Conservation (phyloP, 169 alveolate genomes). For the Plasmodium chabaudi region DNA sequence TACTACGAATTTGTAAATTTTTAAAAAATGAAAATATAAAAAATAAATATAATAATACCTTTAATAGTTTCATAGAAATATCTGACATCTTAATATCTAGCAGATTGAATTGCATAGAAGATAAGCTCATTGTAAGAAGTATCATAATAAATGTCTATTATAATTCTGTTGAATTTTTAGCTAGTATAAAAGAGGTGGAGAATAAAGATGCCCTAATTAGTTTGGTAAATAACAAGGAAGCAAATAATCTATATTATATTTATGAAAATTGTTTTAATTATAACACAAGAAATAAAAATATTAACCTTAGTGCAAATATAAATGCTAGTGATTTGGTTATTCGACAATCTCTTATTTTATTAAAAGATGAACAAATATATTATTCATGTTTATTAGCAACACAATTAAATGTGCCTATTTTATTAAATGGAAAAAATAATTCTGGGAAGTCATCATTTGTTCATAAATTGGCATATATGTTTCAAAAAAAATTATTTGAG, state of each 20-base stretch:
- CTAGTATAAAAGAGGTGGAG: background rate
- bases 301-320: background rate
- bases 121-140: conserved; percentile 34
- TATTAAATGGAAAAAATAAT: conserved; percentile 77
- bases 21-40: background rate
- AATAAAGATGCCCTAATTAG: conserved; percentile 15
- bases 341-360: conserved; percentile 20
- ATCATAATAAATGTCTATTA: conserved; percentile 27
- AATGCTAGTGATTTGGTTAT: background rate
- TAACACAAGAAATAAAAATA: background rate
- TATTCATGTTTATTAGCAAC: conserved; percentile 59
- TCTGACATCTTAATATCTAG: conserved; percentile 61
- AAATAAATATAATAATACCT: background rate
- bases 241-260: background rate
- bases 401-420: conserved; percentile 75
- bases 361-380: conserved; percentile 57
- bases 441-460: conserved; percentile 80
- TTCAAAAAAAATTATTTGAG: conserved; percentile 77
- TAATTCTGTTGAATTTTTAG: conserved; percentile 10
- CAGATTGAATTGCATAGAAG: conserved; percentile 29
- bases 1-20: conserved; percentile 51
- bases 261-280: background rate
- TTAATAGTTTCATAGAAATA: conserved; percentile 1
- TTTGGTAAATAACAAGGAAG: background rate
- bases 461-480: conserved; percentile 52